These are phyloP conservation scores for Rhododendron griersonianum DNA, from an alignment of 148 eudicot genomes.

Conservation along the genomic window DNA sequence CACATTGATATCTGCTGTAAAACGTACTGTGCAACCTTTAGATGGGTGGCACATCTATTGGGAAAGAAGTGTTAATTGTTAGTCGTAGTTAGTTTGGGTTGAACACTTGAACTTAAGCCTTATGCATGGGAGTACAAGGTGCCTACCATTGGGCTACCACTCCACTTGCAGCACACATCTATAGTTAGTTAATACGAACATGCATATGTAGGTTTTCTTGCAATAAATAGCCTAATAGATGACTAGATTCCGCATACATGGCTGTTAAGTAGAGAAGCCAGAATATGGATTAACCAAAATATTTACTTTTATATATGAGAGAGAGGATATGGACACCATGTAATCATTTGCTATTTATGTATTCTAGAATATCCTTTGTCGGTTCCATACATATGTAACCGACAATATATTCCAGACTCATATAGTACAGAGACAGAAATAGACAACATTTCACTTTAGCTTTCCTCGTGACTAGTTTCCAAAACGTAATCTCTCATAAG, in stretches of 20 bases:
- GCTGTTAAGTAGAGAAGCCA: neutral
- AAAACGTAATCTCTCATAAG: conserved; percentile 87
- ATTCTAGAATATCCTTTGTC: neutral
- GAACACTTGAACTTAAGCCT: too few species aligned
- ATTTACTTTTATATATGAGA: neutral
- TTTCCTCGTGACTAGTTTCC: conserved; percentile 60
- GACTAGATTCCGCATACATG: neutral
- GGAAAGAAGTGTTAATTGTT: too few species aligned
- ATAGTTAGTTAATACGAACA: neutral
- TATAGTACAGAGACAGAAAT: neutral
- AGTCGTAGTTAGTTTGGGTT: too few species aligned
- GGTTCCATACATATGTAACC: neutral
- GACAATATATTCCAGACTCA: neutral
- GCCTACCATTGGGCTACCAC: too few species aligned
- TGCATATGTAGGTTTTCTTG: neutral
- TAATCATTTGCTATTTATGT: neutral
- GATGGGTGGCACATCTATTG: neutral
- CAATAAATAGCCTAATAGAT: neutral
- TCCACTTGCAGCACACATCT: neutral
- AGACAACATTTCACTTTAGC: conserved; percentile 18
- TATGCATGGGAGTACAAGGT: too few species aligned
- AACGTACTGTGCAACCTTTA: neutral
- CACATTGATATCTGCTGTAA: neutral
- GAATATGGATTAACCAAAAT: neutral
- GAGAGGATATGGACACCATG: neutral